These are phyloP conservation scores for Mentha longifolia DNA, from an alignment of 257 asterid species.

Conservation along the genomic window DNA sequence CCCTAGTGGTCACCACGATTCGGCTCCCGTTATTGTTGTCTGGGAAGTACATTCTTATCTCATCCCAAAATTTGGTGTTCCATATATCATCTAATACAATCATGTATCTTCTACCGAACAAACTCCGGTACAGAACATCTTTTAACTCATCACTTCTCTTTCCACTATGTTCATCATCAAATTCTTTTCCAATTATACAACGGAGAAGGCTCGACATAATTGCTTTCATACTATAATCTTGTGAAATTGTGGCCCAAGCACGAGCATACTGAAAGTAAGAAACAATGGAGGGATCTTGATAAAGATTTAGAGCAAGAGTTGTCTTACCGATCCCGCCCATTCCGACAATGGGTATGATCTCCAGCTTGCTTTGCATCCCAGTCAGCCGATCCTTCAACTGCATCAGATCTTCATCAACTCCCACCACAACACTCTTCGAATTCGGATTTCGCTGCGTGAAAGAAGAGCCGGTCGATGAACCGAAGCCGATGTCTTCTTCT, in stretches of 20 bases:
- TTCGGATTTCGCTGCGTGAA: no score
- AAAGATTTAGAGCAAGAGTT: constrained; percentile 18
- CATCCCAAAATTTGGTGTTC: no score
- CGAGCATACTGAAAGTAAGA: constrained; percentile 14
- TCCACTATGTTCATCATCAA: not conserved
- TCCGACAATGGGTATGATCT: not conserved
- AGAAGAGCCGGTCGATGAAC: no score
- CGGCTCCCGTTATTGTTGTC: no score
- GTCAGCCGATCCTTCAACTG: no score
- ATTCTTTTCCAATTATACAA: not conserved
- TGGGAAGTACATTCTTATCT: no score
- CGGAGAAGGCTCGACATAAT: not conserved
- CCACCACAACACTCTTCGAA: no score
- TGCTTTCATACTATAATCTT: not conserved
- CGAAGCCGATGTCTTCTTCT: no score
- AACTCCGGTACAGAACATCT: not conserved
- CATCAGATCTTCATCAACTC: no score
- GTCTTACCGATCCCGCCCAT: constrained; percentile 16
- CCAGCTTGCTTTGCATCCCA: no score
- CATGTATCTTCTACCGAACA: constrained; percentile 15
- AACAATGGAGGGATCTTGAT: not conserved
- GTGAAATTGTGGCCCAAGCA: constrained; percentile 23
- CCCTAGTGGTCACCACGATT: no score
- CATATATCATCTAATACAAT: not conserved
- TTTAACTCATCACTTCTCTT: not conserved